A percentile compares a stretch with the other conserved stretches of the same genome.
These are phyloP conservation scores for Saccharomycopsis schoenii DNA, from an alignment of 805 yeast genomes.

Conservation along the genomic window DNA sequence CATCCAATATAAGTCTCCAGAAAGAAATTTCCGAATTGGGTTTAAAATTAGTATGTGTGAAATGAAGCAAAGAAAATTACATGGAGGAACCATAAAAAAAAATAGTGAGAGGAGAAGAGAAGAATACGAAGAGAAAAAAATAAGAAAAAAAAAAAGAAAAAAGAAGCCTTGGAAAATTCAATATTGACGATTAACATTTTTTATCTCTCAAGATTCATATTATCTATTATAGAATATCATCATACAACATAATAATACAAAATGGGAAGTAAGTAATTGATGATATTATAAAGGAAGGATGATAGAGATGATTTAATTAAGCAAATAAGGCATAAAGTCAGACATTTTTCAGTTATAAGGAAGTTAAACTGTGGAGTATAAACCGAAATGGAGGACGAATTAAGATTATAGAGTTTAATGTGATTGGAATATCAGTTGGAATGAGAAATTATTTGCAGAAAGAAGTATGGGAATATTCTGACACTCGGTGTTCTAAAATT, in stretches of 20 bases:
- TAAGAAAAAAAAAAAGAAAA: constrained; percentile 1
- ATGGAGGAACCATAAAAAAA: background rate
- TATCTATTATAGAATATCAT: background rate
- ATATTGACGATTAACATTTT: background rate
- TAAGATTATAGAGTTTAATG: too few species aligned
- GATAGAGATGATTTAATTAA: background rate
- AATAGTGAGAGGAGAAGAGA: background rate
- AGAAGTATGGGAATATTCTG: too few species aligned
- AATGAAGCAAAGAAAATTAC: background rate
- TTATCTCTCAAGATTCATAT: background rate
- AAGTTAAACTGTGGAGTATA: too few species aligned
- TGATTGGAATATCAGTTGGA: too few species aligned
- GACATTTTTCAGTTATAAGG: background rate
- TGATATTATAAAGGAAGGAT: background rate
- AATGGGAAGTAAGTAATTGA: constrained; percentile 19
- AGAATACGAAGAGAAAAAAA: constrained; percentile 1
- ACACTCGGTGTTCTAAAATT: too few species aligned
- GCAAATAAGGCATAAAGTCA: background rate
- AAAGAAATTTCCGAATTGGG: too few species aligned
- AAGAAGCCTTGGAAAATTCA: background rate
- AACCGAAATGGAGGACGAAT: too few species aligned
- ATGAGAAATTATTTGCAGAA: too few species aligned
- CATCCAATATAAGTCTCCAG: too few species aligned
- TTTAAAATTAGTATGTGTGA: background rate
- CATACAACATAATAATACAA: constrained; percentile 6